Evolutionary conservation across 176 grass and related monocot genomes (phyloP).

Genomic region (Elymus sibiricus): DNA sequence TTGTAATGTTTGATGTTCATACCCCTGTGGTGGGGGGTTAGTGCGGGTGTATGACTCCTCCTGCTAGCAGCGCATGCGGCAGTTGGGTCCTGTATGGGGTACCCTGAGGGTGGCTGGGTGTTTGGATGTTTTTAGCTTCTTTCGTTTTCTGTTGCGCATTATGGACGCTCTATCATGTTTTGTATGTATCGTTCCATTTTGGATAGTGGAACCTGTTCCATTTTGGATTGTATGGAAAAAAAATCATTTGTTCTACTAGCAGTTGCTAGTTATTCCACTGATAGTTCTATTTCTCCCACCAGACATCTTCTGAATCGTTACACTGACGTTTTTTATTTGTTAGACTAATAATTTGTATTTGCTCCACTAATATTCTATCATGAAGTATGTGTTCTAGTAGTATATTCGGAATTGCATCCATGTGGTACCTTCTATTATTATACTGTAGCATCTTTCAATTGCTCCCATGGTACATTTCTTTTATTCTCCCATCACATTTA

Average conservation of each 20-base stretch:
- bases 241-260: neutral
- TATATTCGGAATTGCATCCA: neutral
- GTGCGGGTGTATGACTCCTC: no score
- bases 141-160: no score
- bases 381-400: neutral
- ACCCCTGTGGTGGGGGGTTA: no score
- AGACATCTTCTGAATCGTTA: neutral
- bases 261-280: neutral
- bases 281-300: conserved; percentile 5
- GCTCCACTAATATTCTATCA: neutral
- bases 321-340: neutral
- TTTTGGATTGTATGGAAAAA: no score
- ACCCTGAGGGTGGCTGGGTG: no score
- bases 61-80: no score
- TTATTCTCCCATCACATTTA: neutral
- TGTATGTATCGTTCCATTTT: no score
- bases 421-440: neutral
- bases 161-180: no score
- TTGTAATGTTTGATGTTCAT: no score
- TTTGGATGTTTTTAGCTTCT: no score
- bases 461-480: neutral
- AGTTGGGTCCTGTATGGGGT: no score
- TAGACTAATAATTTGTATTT: neutral
- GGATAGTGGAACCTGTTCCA: no score
- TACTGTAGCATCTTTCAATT: neutral